Base-by-base conservation (phyloP, 2,329 filamentous ascomycete species). In the Diaporthe ampelina region DNA sequence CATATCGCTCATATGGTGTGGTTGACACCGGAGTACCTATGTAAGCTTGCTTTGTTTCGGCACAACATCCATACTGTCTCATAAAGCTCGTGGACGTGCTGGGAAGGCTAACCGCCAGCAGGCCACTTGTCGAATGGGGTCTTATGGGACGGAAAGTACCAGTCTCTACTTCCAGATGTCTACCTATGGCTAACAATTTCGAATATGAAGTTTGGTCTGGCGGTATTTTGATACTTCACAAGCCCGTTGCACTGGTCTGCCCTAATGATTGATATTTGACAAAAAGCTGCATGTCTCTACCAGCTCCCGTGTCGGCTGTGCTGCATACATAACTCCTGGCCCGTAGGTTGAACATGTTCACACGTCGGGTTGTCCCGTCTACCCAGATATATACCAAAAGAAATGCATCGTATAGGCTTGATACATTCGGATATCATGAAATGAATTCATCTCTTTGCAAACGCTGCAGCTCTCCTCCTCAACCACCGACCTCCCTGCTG, bases 361-460 rank as follows among this genome's bases (percentile, higher is more conserved):
- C 50, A 21, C 26, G 48, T 58, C 50, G 50, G 26, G n/a, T 59
- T 72, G 70, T 59, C 29, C 70, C 37, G 11, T 72, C 40, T 54
- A 59, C 57, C 59, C 58, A 72, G 57, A 72, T 72, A 72, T 61
- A 63, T 52, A 63, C 50, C 61, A 65, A 58, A 73, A 61, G 3
- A 54, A 63, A 71, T 58, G 45, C 70, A 63, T 40, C 63, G 37
- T 58, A 58, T 56, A 63, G 70, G 73, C 70, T 59, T 52, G 71
- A 74, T 67, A 57, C 73, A 61, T 57, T 67, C 50, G 73, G 73
- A 74, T 74, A 74, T 74, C 73, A 69, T 74, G 73, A 74, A 73
- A 61, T 67, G 54, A 68, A 67, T 52, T 59, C 72, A 67, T 67
- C 57, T 70, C 50, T 37, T 69, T 48, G 61, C 45, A 54, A 68